Percentiles rank a stretch among this genome's conserved stretches.
Evolutionary conservation across 768 basidiomycete species (phyloP).

Genomic region (Suillus variegatus): DNA sequence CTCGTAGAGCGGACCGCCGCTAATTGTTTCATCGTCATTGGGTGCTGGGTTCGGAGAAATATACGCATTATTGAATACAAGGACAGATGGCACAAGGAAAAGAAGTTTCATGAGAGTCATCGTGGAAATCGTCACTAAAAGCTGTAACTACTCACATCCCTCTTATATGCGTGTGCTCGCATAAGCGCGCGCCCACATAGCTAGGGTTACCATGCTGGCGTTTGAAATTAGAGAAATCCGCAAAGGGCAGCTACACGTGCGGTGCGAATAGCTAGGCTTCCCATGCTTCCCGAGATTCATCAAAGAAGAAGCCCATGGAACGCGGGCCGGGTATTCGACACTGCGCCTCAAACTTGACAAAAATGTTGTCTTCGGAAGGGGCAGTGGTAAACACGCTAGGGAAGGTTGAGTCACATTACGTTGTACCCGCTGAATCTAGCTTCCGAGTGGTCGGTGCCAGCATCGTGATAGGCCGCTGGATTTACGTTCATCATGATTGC

Average conservation of each 20-base stretch:
- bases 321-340: background rate
- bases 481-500: background rate
- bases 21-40: slow-evolving; percentile 19
- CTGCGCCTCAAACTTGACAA: background rate
- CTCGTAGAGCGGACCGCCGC: slow-evolving; percentile 24
- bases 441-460: background rate
- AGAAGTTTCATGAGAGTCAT: slow-evolving; percentile 24
- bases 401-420: background rate
- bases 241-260: background rate
- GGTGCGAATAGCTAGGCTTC: background rate
- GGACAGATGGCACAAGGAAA: slow-evolving; percentile 26
- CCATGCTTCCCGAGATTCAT: background rate
- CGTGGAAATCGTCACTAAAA: background rate
- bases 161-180: slow-evolving; percentile 1
- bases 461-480: background rate
- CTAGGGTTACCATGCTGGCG: too few relatives aligned
- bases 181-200: background rate
- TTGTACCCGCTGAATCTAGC: background rate
- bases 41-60: slow-evolving; percentile 23
- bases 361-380: background rate
- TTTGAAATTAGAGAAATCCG: background rate
- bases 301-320: background rate
- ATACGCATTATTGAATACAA: slow-evolving; percentile 30
- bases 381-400: background rate
- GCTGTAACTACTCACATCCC: background rate